phyloP scores from a whole-genome alignment of 2,329 filamentous ascomycete species.

The Lachnellula occidentalis region DNA sequence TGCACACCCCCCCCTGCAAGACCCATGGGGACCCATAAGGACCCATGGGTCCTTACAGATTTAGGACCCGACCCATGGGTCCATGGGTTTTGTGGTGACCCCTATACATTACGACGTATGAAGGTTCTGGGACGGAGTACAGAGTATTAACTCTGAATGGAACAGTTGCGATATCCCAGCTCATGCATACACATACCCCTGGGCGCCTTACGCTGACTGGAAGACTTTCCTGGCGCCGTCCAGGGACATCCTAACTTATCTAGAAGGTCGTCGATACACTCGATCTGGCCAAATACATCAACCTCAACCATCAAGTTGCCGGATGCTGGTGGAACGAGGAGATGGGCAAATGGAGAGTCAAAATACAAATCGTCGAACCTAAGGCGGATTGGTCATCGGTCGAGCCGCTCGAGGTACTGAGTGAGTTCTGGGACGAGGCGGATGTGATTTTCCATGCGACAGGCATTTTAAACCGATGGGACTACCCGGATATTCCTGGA shows the following conservation, averaged over 20 bases:
- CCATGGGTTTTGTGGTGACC: too few relatives aligned
- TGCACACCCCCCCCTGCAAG: too few relatives aligned
- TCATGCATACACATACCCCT: slow-evolving; percentile 41
- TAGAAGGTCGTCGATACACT: slow-evolving; percentile 43
- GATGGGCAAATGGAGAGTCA: slow-evolving; percentile 44
- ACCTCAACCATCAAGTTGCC: slow-evolving; percentile 42
- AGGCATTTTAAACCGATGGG: slow-evolving; percentile 27
- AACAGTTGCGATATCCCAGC: slow-evolving; percentile 21
- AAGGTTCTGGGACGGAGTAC: too few relatives aligned
- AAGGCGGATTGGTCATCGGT: too few relatives aligned
- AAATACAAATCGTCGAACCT: slow-evolving; percentile 11
- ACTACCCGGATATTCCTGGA: slow-evolving; percentile 45
- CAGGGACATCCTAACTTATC: slow-evolving; percentile 49
- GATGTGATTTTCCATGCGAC: slow-evolving; percentile 24
- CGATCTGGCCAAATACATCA: slow-evolving; percentile 47
- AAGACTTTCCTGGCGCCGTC: slow-evolving; percentile 50
- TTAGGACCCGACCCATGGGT: too few relatives aligned
- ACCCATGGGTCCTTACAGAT: too few relatives aligned
- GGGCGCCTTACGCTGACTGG: slow-evolving; percentile 48
- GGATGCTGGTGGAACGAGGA: slow-evolving; percentile 45
- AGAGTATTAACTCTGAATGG: not conserved
- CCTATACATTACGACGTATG: too few relatives aligned
- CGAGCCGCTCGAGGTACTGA: not conserved
- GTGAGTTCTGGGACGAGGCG: slow-evolving; percentile 22
- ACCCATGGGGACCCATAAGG: too few relatives aligned